A percentile compares a stretch with the other conserved stretches of the same genome.
Conservation (phyloP, 1,284 basidiomycete genomes). For the Puccinia horiana region DNA sequence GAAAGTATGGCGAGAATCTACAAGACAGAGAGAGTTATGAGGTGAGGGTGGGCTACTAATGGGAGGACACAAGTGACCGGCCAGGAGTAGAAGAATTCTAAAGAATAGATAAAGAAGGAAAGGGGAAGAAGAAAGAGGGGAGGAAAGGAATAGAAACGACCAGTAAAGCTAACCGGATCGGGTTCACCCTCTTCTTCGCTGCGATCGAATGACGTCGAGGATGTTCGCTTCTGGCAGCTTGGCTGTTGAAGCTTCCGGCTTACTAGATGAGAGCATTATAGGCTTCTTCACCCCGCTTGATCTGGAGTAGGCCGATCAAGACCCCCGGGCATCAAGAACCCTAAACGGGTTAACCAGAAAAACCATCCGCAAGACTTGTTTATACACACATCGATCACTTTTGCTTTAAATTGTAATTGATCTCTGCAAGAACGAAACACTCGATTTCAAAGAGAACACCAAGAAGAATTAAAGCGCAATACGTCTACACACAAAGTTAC, state of each 20-base stretch:
- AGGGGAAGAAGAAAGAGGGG: not conserved
- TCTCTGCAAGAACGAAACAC: too few relatives aligned
- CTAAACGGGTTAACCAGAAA: too few relatives aligned
- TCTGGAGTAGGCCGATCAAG: not conserved
- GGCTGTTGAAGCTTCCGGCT: not conserved
- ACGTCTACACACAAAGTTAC: not conserved
- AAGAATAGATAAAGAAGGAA: not conserved
- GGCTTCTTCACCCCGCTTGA: not conserved
- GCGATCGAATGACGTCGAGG: not conserved
- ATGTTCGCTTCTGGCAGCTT: not conserved
- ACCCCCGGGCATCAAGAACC: too few relatives aligned
- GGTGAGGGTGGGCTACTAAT: not conserved
- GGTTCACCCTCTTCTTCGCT: too few relatives aligned
- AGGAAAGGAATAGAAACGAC: not conserved
- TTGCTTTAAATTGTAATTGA: too few relatives aligned
- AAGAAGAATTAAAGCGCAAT: too few relatives aligned
- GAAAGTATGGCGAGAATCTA: not conserved
- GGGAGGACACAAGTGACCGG: not conserved
- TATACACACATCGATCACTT: too few relatives aligned
- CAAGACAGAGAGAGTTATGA: not conserved
- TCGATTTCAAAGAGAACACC: not conserved
- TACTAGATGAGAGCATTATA: not conserved
- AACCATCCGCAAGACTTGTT: too few relatives aligned
- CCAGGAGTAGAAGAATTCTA: not conserved
- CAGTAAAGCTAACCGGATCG: not conserved